Conservation (phyloP, 1,284 basidiomycete genomes). For the Sutorius eximius region DNA sequence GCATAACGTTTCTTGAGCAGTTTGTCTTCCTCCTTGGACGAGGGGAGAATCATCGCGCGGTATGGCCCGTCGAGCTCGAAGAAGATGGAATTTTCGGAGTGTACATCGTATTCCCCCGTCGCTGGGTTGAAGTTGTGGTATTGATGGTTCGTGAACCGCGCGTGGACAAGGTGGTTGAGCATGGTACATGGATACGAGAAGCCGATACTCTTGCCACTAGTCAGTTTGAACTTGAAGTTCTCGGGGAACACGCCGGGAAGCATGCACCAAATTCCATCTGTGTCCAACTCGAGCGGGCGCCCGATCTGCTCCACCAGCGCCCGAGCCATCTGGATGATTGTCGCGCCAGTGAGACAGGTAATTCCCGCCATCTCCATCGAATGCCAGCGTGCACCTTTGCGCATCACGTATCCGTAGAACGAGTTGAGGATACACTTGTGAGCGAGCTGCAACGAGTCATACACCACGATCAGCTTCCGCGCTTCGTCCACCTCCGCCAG, state of each 20-base stretch:
- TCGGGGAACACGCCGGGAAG: constrained; percentile 97
- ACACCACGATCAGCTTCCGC: constrained; percentile 99
- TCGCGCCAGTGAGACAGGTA: constrained; percentile 98
- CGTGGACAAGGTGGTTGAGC: constrained; percentile 98
- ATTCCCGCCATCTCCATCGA: constrained; percentile 99
- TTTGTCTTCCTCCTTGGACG: constrained; percentile 99
- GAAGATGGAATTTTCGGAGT: constrained; percentile 99
- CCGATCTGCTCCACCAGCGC: constrained; percentile 97
- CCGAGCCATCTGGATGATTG: constrained; percentile 99
- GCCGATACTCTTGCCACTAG: constrained; percentile 82
- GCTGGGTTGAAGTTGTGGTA: constrained; percentile 92
- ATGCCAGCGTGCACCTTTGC: constrained; percentile 99
- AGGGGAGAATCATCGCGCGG: constrained; percentile 98
- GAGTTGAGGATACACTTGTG: constrained; percentile 99
- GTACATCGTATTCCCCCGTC: constrained; percentile 82
- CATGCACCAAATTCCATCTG: constrained; percentile 99
- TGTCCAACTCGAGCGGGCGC: constrained; percentile 95
- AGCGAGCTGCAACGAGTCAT: constrained; percentile 98
- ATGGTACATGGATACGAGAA: constrained; percentile 99
- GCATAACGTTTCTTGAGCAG: constrained; percentile 98
- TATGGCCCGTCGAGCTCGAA: constrained; percentile 99
- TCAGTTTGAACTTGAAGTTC: constrained; percentile 94
- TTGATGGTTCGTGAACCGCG: constrained; percentile 95
- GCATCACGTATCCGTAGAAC: constrained; percentile 99
- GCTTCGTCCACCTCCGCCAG: constrained; percentile 93